A percentile compares a stretch with the other conserved stretches of the same genome.
These are phyloP conservation scores for Rhododendron williamsianum DNA, from an alignment of 148 eudicot genomes.

Conservation along the genomic window DNA sequence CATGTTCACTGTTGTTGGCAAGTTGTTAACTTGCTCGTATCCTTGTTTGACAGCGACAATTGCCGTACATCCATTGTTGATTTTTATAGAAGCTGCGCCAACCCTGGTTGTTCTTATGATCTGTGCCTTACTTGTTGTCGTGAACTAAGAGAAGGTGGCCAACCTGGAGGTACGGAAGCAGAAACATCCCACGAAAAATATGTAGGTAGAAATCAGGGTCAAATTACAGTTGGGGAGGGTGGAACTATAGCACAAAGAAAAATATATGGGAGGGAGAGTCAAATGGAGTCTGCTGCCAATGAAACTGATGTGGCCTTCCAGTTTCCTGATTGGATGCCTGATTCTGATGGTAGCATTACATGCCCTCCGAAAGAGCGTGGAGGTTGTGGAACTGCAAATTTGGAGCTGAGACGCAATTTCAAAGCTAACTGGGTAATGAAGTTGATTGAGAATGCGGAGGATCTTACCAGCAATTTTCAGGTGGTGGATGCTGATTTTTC, in stretches of 20 bases:
- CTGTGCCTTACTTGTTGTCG: slow-evolving; percentile 11
- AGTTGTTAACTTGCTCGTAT: background rate
- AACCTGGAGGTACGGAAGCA: slow-evolving; percentile 11
- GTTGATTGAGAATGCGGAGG: slow-evolving; percentile 42
- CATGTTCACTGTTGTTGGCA: background rate
- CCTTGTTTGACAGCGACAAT: slow-evolving; percentile 9
- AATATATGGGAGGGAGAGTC: slow-evolving; percentile 7
- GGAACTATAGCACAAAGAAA: background rate
- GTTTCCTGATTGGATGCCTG: slow-evolving; percentile 37
- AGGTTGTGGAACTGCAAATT: slow-evolving; percentile 55
- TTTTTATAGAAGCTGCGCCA: slow-evolving; percentile 11
- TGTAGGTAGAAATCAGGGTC: slow-evolving; percentile 6
- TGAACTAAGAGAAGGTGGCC: slow-evolving; percentile 9
- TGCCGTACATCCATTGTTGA: slow-evolving; percentile 12
- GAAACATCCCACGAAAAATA: slow-evolving; percentile 6
- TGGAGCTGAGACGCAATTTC: slow-evolving; percentile 53
- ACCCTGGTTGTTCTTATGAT: slow-evolving; percentile 12
- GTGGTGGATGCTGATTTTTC: slow-evolving; percentile 26
- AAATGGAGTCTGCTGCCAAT: slow-evolving; percentile 7
- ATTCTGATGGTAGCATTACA: slow-evolving; percentile 44
- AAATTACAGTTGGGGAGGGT: background rate
- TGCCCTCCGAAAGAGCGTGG: slow-evolving; percentile 69
- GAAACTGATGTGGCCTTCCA: slow-evolving; percentile 11
- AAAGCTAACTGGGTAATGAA: slow-evolving; percentile 49
- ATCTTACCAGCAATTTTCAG: slow-evolving; percentile 30